Percentiles rank a stretch among this genome's conserved stretches.
phyloP scores from a whole-genome alignment of 1,139 yeast species.

The Blastobotrys raffinosifermentans region DNA sequence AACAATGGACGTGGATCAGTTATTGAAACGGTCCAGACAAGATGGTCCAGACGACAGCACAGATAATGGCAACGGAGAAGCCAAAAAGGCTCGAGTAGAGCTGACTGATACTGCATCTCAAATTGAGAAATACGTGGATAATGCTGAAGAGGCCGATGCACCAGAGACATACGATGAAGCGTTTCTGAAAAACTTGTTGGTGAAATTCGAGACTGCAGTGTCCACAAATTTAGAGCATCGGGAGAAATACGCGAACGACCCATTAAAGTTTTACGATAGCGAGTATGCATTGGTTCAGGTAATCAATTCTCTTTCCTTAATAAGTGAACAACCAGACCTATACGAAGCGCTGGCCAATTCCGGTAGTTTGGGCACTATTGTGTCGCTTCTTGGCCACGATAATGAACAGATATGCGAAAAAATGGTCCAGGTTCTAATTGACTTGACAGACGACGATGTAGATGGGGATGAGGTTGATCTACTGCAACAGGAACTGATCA shows the following conservation, averaged over 20 bases:
- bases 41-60: constrained; percentile 26
- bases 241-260: constrained; percentile 29
- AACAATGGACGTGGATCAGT: neutral
- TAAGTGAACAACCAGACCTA: constrained; percentile 25
- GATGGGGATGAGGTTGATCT: constrained; percentile 1
- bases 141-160: constrained; percentile 13
- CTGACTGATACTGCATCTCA: constrained; percentile 25
- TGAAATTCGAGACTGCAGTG: constrained; percentile 25
- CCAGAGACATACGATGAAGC: constrained; percentile 19
- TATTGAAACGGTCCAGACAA: neutral
- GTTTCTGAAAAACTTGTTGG: constrained; percentile 24
- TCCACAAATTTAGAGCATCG: constrained; percentile 30
- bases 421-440: constrained; percentile 24
- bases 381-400: constrained; percentile 29
- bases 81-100: constrained; percentile 20
- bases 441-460: constrained; percentile 25
- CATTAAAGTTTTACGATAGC: constrained; percentile 30
- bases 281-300: constrained; percentile 30
- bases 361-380: constrained; percentile 22
- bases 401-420: constrained; percentile 32
- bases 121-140: too few species aligned
- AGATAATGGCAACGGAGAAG: constrained; percentile 28
- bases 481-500: neutral
- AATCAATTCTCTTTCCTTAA: constrained; percentile 29
- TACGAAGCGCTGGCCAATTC: constrained; percentile 22